These are phyloP conservation scores for Trichoderma koningiopsis DNA, from an alignment of 2,329 filamentous ascomycete species.

Conservation along the genomic window DNA sequence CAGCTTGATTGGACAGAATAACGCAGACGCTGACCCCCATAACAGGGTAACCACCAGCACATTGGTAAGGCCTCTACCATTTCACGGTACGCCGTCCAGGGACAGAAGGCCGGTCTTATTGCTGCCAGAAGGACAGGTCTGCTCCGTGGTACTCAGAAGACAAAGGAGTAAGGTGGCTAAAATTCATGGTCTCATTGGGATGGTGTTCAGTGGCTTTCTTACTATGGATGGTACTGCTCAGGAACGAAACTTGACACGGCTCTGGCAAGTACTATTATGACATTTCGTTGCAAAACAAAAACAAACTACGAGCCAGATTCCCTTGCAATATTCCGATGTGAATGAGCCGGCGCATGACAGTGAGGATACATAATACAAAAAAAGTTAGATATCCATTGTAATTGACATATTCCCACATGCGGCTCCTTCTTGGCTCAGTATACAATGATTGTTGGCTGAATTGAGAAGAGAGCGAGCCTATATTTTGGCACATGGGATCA, in stretches of 20 bases:
- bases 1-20: conserved; percentile 9
- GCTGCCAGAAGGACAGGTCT: conserved; percentile 99
- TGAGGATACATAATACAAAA: conserved; percentile 12
- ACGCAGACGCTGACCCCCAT: conserved; percentile 46
- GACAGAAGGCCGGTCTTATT: conserved; percentile 99
- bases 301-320: conserved; percentile 34
- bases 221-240: conserved; percentile 56
- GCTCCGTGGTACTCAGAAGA: conserved; percentile 99
- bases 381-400: conserved; percentile 19
- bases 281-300: conserved; percentile 48
- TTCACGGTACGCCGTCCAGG: conserved; percentile 93
- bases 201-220: conserved; percentile 66
- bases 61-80: conserved; percentile 99
- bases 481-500: neutral
- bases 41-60: conserved; percentile 98
- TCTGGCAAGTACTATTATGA: conserved; percentile 53
- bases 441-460: neutral
- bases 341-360: conserved; percentile 17
- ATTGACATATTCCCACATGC: conserved; percentile 1
- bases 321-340: conserved; percentile 20
- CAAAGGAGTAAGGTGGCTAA: conserved; percentile 78
- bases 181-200: conserved; percentile 61
- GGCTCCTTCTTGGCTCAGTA: neutral
- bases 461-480: neutral
- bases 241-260: conserved; percentile 51